Evolutionary conservation across 2,329 filamentous ascomycete species (phyloP).

Genomic region (Corynespora cassiicola): DNA sequence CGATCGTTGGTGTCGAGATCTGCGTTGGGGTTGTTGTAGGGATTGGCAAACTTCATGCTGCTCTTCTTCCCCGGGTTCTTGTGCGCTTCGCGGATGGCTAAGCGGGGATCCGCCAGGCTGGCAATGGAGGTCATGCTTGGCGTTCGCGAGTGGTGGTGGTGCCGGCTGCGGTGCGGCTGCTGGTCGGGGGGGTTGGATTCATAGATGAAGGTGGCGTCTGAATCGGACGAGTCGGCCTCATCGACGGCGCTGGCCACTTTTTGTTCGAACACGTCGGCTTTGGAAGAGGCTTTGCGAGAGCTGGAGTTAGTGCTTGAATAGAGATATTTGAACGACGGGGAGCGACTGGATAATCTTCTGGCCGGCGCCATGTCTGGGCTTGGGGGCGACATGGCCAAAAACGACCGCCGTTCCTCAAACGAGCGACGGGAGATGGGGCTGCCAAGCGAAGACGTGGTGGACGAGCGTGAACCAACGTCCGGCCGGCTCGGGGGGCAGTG

Average conservation of each 20-base stretch:
- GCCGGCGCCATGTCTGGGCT: constrained; percentile 33
- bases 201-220: constrained; percentile 98
- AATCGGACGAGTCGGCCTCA: constrained; percentile 94
- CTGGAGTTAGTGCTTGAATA: constrained; percentile 44
- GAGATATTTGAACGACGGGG: constrained; percentile 39
- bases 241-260: constrained; percentile 96
- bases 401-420: constrained; percentile 36
- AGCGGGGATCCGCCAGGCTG: constrained; percentile 68
- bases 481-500: constrained; percentile 34
- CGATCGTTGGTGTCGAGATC: constrained; percentile 52
- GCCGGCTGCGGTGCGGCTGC: constrained; percentile 69
- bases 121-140: constrained; percentile 86
- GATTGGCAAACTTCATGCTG: constrained; percentile 92
- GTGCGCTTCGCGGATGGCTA: constrained; percentile 66
- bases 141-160: constrained; percentile 86
- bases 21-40: constrained; percentile 68
- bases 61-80: constrained; percentile 76
- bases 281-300: constrained; percentile 75
- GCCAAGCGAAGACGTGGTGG: constrained; percentile 34
- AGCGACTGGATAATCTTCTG: constrained; percentile 25
- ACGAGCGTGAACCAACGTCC: constrained; percentile 27
- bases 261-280: constrained; percentile 97
- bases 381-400: constrained; percentile 29
- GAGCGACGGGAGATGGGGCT: constrained; percentile 37
- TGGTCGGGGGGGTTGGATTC: constrained; percentile 86